phyloP scores from a whole-genome alignment of 495 filamentous ascomycete genomes.

The Cercophora scortea region DNA sequence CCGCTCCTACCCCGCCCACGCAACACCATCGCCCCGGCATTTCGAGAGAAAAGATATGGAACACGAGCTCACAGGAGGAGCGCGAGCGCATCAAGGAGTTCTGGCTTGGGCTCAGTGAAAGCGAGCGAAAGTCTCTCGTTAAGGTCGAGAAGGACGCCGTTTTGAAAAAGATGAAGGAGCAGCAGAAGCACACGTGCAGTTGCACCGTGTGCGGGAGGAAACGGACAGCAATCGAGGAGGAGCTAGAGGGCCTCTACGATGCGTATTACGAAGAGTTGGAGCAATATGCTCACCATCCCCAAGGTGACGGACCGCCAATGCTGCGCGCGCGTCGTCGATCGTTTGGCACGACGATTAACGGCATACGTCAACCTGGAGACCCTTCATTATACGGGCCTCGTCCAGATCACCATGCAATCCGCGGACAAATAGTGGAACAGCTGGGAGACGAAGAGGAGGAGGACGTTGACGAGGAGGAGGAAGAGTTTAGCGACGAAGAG shows the following conservation, averaged over 20 bases:
- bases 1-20: slow-evolving; percentile 10
- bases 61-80: slow-evolving; percentile 86
- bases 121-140: slow-evolving; percentile 85
- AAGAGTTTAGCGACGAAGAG: slow-evolving; percentile 45
- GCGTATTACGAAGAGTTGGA: slow-evolving; percentile 98
- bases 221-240: slow-evolving; percentile 94
- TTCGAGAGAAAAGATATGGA: slow-evolving; percentile 88
- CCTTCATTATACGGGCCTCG: slow-evolving; percentile 26
- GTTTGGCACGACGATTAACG: slow-evolving; percentile 42
- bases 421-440: slow-evolving; percentile 50
- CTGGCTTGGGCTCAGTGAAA: slow-evolving; percentile 93
- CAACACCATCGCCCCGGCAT: slow-evolving; percentile 34
- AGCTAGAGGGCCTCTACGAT: slow-evolving; percentile 97
- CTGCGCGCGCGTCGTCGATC: slow-evolving; percentile 53
- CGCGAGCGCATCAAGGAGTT: slow-evolving; percentile 96
- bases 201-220: slow-evolving; percentile 97
- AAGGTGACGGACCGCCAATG: slow-evolving; percentile 49
- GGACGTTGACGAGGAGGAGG: slow-evolving; percentile 50
- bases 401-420: slow-evolving; percentile 42
- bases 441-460: slow-evolving; percentile 57
- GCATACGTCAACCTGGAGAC: slow-evolving; percentile 41
- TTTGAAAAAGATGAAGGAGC: slow-evolving; percentile 98
- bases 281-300: slow-evolving; percentile 88
- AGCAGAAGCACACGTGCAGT: slow-evolving; percentile 98
- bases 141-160: slow-evolving; percentile 99